These are phyloP conservation scores for Boletus smithii DNA, from an alignment of 1,284 basidiomycete species.

Conservation along the genomic window DNA sequence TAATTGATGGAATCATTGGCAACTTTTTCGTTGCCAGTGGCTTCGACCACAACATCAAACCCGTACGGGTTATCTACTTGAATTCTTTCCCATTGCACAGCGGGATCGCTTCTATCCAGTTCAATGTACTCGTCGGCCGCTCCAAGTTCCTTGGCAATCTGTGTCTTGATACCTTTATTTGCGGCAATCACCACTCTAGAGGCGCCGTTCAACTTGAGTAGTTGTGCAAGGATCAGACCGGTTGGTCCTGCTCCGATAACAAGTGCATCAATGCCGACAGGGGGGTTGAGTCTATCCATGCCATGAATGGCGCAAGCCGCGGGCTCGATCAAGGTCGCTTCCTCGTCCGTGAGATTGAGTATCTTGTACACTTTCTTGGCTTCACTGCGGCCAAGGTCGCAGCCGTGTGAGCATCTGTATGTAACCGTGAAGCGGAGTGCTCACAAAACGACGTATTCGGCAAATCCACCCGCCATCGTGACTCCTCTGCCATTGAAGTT, in stretches of 20 bases:
- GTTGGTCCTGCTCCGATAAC: slow-evolving; percentile 77
- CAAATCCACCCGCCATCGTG: slow-evolving; percentile 74
- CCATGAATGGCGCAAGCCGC: slow-evolving; percentile 85
- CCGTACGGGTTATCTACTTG: slow-evolving; percentile 76
- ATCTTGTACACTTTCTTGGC: slow-evolving; percentile 77
- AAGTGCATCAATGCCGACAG: slow-evolving; percentile 73
- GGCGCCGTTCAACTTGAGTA: slow-evolving; percentile 82
- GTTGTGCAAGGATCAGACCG: slow-evolving; percentile 79
- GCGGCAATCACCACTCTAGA: slow-evolving; percentile 77
- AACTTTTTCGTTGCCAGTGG: slow-evolving; percentile 75
- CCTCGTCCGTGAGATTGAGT: slow-evolving; percentile 75
- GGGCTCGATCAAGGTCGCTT: slow-evolving; percentile 81
- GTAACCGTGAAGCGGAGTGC: slow-evolving; percentile 25
- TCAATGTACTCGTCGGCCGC: slow-evolving; percentile 79
- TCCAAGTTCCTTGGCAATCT: slow-evolving; percentile 70
- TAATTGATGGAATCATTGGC: slow-evolving; percentile 79
- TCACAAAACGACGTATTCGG: slow-evolving; percentile 77
- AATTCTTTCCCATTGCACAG: slow-evolving; percentile 69
- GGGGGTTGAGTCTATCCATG: slow-evolving; percentile 73
- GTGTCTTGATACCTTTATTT: slow-evolving; percentile 81
- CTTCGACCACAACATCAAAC: slow-evolving; percentile 85
- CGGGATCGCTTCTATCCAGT: slow-evolving; percentile 68
- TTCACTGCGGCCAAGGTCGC: slow-evolving; percentile 40
- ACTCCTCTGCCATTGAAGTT: slow-evolving; percentile 74
- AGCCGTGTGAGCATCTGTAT: too few species aligned